Percentiles rank a stretch among this genome's conserved stretches.
phyloP scores from a whole-genome alignment of 2,329 filamentous ascomycete genomes.

The Fusarium ramigenum region DNA sequence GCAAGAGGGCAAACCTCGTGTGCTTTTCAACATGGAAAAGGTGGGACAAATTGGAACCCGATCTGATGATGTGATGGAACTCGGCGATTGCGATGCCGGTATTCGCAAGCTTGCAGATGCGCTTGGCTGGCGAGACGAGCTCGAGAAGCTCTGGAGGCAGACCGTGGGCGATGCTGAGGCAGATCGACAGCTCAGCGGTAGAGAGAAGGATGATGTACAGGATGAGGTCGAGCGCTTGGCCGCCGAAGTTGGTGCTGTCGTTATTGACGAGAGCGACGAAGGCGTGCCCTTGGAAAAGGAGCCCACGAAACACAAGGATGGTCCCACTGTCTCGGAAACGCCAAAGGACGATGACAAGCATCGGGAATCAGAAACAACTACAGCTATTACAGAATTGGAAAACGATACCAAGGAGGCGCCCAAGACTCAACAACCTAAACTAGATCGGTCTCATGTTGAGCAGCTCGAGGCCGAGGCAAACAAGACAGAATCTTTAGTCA shows the following conservation, averaged over 20 bases:
- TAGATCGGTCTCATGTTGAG: not conserved
- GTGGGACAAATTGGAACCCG: conserved; percentile 83
- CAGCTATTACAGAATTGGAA: not conserved
- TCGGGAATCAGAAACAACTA: not conserved
- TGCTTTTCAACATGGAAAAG: conserved; percentile 87
- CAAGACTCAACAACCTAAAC: conserved; percentile 4
- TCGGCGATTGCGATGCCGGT: conserved; percentile 86
- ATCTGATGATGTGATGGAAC: conserved; percentile 82
- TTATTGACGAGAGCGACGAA: conserved; percentile 44
- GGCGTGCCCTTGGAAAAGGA: not conserved
- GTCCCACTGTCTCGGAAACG: not conserved
- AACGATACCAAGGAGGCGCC: not conserved
- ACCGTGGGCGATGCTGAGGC: conserved; percentile 71
- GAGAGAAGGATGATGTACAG: conserved; percentile 51
- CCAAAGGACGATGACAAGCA: not conserved
- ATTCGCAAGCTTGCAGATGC: conserved; percentile 81
- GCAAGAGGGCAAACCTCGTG: conserved; percentile 70
- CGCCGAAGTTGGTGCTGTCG: conserved; percentile 47
- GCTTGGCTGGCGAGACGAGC: conserved; percentile 85
- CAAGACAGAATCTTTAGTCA: not conserved
- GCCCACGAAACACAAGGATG: not conserved
- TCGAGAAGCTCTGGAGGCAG: conserved; percentile 78
- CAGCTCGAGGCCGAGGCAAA: not conserved
- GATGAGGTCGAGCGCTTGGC: conserved; percentile 56
- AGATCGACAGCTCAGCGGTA: conserved; percentile 54